Evolutionary conservation across 1,284 basidiomycete genomes (phyloP).

Genomic region (Rhodotorula sp.): DNA sequence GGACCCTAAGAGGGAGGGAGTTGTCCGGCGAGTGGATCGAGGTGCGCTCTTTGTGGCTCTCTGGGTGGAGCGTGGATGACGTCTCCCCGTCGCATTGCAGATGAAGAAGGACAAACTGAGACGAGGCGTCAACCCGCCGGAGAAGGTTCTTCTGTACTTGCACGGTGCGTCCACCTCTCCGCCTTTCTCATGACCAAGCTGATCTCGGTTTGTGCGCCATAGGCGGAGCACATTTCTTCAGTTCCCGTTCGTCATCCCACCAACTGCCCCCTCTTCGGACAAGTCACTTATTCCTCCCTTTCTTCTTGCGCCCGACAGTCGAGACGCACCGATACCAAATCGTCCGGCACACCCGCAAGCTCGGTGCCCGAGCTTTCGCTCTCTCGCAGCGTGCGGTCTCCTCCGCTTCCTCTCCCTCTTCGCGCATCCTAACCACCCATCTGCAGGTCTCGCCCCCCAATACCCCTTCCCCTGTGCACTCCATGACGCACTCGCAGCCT

Average conservation of each 20-base stretch:
- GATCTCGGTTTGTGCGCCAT: background rate
- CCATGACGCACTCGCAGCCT: slow-evolving; percentile 58
- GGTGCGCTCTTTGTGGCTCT: slow-evolving; percentile 34
- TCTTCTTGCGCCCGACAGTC: slow-evolving; percentile 39
- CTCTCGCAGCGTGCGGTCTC: slow-evolving; percentile 33
- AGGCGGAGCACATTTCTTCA: slow-evolving; percentile 53
- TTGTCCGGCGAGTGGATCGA: slow-evolving; percentile 48
- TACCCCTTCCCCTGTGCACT: slow-evolving; percentile 96
- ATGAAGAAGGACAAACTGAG: slow-evolving; percentile 51
- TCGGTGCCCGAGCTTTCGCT: slow-evolving; percentile 51
- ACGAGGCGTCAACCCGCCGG: slow-evolving; percentile 37
- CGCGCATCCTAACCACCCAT: background rate
- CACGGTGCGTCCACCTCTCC: slow-evolving; percentile 11
- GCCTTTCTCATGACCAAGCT: background rate
- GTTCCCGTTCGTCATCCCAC: slow-evolving; percentile 26
- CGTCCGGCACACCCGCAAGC: slow-evolving; percentile 50
- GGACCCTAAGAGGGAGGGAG: slow-evolving; percentile 38
- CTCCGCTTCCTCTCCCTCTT: background rate
- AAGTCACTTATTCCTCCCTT: background rate
- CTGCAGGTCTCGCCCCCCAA: slow-evolving; percentile 62
- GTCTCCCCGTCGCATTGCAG: slow-evolving; percentile 29
- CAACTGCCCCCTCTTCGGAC: slow-evolving; percentile 27
- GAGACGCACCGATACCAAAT: slow-evolving; percentile 52
- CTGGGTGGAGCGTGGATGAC: background rate
- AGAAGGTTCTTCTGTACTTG: slow-evolving; percentile 29